These are phyloP conservation scores for Gossypium bickii DNA, from an alignment of 345 rosid genomes.

Conservation along the genomic window DNA sequence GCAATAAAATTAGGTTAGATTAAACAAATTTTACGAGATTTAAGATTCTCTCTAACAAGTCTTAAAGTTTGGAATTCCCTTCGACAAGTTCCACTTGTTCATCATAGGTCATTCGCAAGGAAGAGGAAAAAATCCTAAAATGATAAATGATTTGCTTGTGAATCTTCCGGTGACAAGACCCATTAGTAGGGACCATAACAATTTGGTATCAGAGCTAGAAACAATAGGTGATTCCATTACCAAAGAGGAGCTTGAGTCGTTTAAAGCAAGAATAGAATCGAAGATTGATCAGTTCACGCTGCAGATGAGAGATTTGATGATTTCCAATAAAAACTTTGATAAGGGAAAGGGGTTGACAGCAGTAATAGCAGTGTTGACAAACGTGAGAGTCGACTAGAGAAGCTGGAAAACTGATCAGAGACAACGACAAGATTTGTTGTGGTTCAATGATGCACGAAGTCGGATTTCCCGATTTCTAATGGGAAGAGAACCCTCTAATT, in stretches of 20 bases:
- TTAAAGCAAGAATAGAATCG: background rate
- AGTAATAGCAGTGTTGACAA: no score
- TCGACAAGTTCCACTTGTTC: background rate
- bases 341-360: no score
- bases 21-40: background rate
- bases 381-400: no score
- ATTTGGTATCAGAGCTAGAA: background rate
- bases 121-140: background rate
- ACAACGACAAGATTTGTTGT: no score
- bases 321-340: no score
- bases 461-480: no score
- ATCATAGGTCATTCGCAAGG: background rate
- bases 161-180: background rate
- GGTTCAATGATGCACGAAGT: no score
- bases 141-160: background rate
- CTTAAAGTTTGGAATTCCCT: no score
- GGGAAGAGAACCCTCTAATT: no score
- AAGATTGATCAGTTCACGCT: background rate
- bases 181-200: background rate
- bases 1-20: no score
- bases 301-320: background rate
- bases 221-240: background rate
- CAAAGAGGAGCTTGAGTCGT: background rate
- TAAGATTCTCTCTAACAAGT: background rate
- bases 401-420: background rate